Base-by-base conservation (phyloP, 352 stramenopile species). In the Phytopythium cucurbitacearum region DNA sequence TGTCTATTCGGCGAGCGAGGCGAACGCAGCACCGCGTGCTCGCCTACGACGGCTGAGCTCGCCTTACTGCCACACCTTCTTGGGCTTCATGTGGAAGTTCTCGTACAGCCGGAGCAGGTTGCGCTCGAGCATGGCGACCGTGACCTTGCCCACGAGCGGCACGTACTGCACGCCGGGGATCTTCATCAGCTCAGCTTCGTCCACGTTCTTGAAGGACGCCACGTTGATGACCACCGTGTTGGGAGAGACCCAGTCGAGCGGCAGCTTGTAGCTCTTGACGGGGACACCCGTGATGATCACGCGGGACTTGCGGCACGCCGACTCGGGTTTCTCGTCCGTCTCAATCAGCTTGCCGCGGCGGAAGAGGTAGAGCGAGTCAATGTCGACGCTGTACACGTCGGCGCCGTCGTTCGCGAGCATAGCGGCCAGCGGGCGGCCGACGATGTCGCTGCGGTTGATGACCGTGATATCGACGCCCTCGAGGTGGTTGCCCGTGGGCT, bases 391-490 rank as follows among this genome's bases (percentile, higher is more conserved):
- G 75, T 95, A 99, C 5, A 99, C 94, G 46, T 94, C 93, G 12
- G 93, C 95, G 15, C 94, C 95, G 62, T 98, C 89, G 65, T 98
- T 97, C 5, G 96, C 93, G 13, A 99, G 83, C 82, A 99, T 97
- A 8, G 90, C 94, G 7, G 94, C 95, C 32, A 99, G 68, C 21
- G 96, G 95, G 12, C 96, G 76, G 12, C 96, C 96, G 9, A 99
- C 77, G 60, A 99, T 98, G 68, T 99, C 95, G 40, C 92, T 98
- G 53, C 96, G 87, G 82, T 99, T 99, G 60, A 98, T 96, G 48
- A 99, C 96, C 48, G 95, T 98, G 45, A 98, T 87, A 54, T 82
- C 94, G 44, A 91, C 80, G 34, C 91, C 86, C 35, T 80, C 61
- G 60, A 97, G 65, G 60, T 89, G 80, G 59, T 87, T 64, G 41